phyloP scores from a whole-genome alignment of 192 early-diverging fungal genomes.

The Chytriomyces hyalinus region DNA sequence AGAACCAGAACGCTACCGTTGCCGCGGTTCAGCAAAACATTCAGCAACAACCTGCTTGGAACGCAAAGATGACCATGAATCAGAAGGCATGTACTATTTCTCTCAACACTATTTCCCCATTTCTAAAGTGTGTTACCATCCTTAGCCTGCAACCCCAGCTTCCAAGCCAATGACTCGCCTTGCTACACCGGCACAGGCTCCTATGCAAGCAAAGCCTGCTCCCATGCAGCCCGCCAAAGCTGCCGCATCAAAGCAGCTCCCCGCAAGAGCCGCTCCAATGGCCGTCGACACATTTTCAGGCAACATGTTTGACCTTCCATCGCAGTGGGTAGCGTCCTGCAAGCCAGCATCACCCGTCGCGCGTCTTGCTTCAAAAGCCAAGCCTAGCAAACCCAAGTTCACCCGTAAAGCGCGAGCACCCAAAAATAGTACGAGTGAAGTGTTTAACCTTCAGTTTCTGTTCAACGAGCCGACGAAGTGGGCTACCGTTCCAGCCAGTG shows the following conservation, averaged over 20 bases:
- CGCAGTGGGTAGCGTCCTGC: conserved; percentile 13
- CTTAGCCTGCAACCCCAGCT: not conserved
- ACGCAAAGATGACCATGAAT: conserved; percentile 13
- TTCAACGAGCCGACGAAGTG: conserved; percentile 17
- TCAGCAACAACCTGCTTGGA: not conserved
- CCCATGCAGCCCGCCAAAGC: conserved; percentile 12
- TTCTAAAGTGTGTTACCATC: not conserved
- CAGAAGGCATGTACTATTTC: not conserved
- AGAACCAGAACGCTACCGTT: no score
- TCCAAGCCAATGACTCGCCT: not conserved
- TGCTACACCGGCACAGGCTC: not conserved
- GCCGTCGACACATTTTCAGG: conserved; percentile 3
- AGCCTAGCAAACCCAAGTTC: conserved; percentile 1
- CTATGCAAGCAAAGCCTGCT: not conserved
- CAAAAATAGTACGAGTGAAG: conserved; percentile 9
- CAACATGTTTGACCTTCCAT: conserved; percentile 30
- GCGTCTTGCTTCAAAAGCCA: not conserved
- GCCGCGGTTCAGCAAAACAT: conserved; percentile 5
- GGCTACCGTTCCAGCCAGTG: not conserved
- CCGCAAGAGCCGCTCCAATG: conserved; percentile 1
- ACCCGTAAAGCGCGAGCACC: not conserved
- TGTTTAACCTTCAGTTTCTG: conserved; percentile 24
- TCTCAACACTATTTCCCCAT: not conserved
- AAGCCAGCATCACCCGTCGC: conserved; percentile 21
- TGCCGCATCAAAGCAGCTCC: conserved; percentile 4